These are phyloP conservation scores for Eucalyptus caleyi DNA, from an alignment of 345 rosid genomes.

Conservation along the genomic window DNA sequence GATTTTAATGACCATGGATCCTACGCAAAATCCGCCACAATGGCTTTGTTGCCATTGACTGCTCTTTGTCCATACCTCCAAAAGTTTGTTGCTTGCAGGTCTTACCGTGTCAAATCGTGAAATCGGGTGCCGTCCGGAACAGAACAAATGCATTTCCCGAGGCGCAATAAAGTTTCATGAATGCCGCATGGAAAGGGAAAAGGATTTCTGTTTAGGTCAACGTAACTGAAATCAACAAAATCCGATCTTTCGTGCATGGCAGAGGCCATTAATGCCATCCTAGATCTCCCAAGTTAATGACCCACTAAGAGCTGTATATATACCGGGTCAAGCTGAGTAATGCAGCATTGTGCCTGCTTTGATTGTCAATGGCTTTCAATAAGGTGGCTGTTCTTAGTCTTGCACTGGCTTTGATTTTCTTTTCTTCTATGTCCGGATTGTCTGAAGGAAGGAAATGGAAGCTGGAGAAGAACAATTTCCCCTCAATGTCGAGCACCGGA, in stretches of 20 bases:
- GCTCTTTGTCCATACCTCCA: not conserved
- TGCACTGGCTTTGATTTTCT: not conserved
- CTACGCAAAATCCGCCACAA: not conserved
- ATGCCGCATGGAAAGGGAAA: not conserved
- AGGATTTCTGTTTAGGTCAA: not conserved
- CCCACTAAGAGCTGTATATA: not conserved
- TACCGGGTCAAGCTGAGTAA: not conserved
- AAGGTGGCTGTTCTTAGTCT: not conserved
- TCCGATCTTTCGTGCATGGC: not conserved
- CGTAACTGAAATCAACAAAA: not conserved
- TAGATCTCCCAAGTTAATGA: not conserved
- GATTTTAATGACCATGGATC: not conserved
- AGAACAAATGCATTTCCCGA: not conserved
- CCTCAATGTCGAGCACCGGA: not conserved
- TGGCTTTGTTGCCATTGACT: not conserved
- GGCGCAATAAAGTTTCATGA: not conserved
- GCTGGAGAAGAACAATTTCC: not conserved
- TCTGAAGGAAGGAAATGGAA: not conserved
- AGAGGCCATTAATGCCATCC: not conserved
- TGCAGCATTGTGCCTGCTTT: not conserved
- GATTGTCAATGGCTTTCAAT: not conserved
- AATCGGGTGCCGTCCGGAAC: not conserved
- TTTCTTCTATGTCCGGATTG: not conserved
- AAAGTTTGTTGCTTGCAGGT: not conserved
- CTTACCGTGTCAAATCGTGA: not conserved